Base-by-base conservation (phyloP, 306 rosid species). In the Crataegus laevigata region DNA sequence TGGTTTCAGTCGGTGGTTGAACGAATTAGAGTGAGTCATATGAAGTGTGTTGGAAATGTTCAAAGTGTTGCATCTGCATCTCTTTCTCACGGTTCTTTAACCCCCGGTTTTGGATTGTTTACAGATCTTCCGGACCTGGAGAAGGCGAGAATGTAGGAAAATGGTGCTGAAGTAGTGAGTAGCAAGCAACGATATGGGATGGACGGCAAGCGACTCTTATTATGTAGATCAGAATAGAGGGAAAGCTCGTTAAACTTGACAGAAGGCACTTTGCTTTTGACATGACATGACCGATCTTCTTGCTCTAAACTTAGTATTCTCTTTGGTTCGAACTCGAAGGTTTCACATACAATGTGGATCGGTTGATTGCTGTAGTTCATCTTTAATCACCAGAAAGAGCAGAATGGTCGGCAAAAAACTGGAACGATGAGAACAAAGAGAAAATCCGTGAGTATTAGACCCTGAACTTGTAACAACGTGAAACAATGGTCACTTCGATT, bases 41-140 rank as follows among this genome's bases (percentile, higher is more conserved):
- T 38, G 17, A 24, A 4, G 30, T 1, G 1, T n/a, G 28, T 12
- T 34, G 10, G 47, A 47, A 47, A 17, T 70, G 28, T 29, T 18
- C 7, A 0, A 29, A 5, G 60, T 52, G 30, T 30, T 29, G 42
- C 42, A 13, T 30, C 22, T 29, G 11, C 24, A 1, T 26, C 21
- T 26, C 25, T 4, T 28, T 12, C 8, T 36, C 50, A 21, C 26
- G 21, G 4, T 47, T 22, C 51, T 40, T 68, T n/a, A 50, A 70
- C 14, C 24, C 43, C 59, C 22, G 26, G 32, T 72, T 25, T 66
- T 69, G 65, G 73, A 71, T 65, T 43, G 72, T 45, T 54, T 74
- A 81, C 93, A 93, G 96, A 91, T 91, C 96, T 93, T 62, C 98
- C 98, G 13, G 98, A 93, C 86, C 83, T 93, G 87, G 96, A 91